Evolutionary conservation across 306 rosid species (phyloP).

Genomic region (Dryas drummondii): DNA sequence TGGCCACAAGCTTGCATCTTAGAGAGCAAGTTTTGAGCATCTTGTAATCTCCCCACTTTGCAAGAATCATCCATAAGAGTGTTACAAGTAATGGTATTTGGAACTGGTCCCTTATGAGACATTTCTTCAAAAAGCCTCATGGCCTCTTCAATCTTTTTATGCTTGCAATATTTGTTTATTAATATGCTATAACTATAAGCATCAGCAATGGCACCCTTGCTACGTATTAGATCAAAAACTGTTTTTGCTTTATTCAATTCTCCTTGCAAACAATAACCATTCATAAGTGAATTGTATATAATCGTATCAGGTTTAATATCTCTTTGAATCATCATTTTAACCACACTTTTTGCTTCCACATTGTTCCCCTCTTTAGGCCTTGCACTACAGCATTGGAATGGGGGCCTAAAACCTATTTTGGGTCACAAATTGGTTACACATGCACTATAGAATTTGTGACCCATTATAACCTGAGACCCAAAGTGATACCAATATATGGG

Average conservation of each 20-base stretch:
- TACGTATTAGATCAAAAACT: constrained; percentile 4
- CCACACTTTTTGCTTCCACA: background rate
- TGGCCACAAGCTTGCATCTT: background rate
- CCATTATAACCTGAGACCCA: too few relatives aligned
- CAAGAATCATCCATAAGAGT: too few relatives aligned
- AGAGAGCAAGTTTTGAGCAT: too few relatives aligned
- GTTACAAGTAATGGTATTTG: background rate
- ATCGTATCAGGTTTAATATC: background rate
- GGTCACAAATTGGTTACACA: background rate
- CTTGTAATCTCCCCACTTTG: too few relatives aligned
- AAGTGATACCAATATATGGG: too few relatives aligned
- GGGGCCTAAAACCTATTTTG: too few relatives aligned
- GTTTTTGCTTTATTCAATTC: background rate
- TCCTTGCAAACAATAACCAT: background rate
- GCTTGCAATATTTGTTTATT: background rate
- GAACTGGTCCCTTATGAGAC: background rate
- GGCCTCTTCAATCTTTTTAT: background rate
- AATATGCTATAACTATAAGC: background rate
- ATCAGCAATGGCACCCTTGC: background rate
- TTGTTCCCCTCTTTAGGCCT: constrained; percentile 1
- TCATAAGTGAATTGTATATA: constrained; percentile 2
- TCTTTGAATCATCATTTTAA: background rate
- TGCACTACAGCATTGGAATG: background rate
- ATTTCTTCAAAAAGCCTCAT: constrained; percentile 5
- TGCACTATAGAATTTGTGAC: background rate